phyloP scores from a whole-genome alignment of 495 filamentous ascomycete species.

The Tetracladium setigerum region DNA sequence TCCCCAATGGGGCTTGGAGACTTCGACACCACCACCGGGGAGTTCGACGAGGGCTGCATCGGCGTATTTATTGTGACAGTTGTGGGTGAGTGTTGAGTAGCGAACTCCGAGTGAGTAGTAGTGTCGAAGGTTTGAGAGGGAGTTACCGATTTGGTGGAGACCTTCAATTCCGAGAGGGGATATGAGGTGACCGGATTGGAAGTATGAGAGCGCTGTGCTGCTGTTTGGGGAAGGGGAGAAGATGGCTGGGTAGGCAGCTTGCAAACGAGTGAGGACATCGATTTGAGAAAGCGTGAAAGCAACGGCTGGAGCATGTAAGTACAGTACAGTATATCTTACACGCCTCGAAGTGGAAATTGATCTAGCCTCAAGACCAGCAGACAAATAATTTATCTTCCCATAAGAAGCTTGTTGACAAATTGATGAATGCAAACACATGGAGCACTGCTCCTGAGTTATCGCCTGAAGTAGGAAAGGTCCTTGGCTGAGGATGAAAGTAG shows the following conservation, averaged over 20 bases:
- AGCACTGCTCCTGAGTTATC: too few species aligned
- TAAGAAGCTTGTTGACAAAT: too few species aligned
- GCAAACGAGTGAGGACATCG: conserved; percentile 68
- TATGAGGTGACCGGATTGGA: conserved; percentile 45
- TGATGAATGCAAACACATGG: too few species aligned
- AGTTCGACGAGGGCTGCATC: conserved; percentile 63
- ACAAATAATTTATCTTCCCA: too few species aligned
- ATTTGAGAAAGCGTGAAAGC: conserved; percentile 73
- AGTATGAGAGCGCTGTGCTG: conserved; percentile 50
- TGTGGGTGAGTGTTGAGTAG: conserved; percentile 86
- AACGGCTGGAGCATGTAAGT: conserved; percentile 39
- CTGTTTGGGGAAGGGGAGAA: conserved; percentile 57
- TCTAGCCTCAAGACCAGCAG: too few species aligned
- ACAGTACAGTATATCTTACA: too few species aligned
- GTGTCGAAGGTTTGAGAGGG: conserved; percentile 62
- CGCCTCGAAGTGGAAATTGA: too few species aligned
- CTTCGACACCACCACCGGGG: conserved; percentile 27
- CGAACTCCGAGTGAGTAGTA: conserved; percentile 77
- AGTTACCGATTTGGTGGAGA: conserved; percentile 92
- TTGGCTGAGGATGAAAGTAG: too few species aligned
- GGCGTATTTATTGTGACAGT: conserved; percentile 87
- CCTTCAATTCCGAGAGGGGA: conserved; percentile 82
- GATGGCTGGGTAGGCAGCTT: conserved; percentile 55
- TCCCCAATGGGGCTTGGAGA: conserved; percentile 44
- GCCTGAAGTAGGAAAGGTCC: too few species aligned